These are phyloP conservation scores for Bacidia gigantensis DNA, from an alignment of 495 filamentous ascomycete genomes.

Conservation along the genomic window DNA sequence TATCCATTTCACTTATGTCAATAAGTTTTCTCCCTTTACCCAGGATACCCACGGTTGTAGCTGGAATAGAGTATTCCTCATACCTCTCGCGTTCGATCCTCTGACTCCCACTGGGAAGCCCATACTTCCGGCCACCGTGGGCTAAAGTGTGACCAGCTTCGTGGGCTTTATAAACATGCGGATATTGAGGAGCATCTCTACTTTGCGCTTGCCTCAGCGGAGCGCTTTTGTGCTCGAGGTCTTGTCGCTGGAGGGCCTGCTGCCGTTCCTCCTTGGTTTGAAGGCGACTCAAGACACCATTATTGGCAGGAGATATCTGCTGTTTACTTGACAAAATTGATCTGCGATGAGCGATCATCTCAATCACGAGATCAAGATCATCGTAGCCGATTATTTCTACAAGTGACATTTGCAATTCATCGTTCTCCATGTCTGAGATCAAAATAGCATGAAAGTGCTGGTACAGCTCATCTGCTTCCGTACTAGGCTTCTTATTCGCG, in stretches of 20 bases:
- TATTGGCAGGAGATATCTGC: conserved; percentile 22
- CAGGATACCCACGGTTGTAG: conserved; percentile 62
- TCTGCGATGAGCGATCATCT: conserved; percentile 63
- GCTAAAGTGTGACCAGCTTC: conserved; percentile 72
- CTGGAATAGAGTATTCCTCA: conserved; percentile 78
- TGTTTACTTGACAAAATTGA: conserved; percentile 29
- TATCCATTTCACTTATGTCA: conserved; percentile 70
- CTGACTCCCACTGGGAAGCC: conserved; percentile 51
- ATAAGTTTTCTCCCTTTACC: conserved; percentile 58
- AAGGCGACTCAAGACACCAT: conserved; percentile 44
- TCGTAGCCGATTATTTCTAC: conserved; percentile 86
- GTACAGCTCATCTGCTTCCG: conserved; percentile 47
- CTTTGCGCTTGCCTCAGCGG: conserved; percentile 46
- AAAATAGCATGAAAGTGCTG: conserved; percentile 59
- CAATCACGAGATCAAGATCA: conserved; percentile 78
- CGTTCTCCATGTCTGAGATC: conserved; percentile 50
- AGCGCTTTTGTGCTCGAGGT: conserved; percentile 71
- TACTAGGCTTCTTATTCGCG: conserved; percentile 42
- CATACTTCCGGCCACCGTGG: conserved; percentile 62
- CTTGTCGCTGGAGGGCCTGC: conserved; percentile 54
- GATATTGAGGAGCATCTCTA: conserved; percentile 57
- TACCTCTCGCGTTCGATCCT: conserved; percentile 55
- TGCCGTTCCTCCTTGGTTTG: conserved; percentile 67
- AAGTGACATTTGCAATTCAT: conserved; percentile 77
- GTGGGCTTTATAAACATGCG: conserved; percentile 80